phyloP scores from a whole-genome alignment of 768 basidiomycete genomes.

The Sarcodon sp. region DNA sequence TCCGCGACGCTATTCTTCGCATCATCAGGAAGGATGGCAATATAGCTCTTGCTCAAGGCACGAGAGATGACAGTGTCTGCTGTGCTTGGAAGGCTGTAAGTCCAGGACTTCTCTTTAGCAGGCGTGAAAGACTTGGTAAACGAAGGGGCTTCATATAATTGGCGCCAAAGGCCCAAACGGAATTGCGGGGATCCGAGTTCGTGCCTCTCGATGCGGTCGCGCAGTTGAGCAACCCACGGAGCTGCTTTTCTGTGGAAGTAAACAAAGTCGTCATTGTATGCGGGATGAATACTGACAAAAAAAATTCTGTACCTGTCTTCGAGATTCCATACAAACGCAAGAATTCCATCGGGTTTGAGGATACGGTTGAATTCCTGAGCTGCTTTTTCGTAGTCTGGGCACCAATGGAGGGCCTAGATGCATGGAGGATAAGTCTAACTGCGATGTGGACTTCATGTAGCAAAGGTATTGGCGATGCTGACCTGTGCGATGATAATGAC shows the following conservation, averaged over 20 bases:
- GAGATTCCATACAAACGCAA: constrained; percentile 82
- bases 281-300: background rate
- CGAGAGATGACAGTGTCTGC: constrained; percentile 49
- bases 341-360: constrained; percentile 59
- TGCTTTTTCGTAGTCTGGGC: constrained; percentile 64
- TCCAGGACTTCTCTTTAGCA: constrained; percentile 43
- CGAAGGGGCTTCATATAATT: constrained; percentile 46
- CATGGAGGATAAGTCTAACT: background rate
- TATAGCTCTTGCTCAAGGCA: constrained; percentile 77
- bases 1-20: constrained; percentile 39
- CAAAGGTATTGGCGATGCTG: constrained; percentile 1
- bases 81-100: constrained; percentile 37
- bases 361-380: constrained; percentile 68
- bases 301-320: constrained; percentile 50
- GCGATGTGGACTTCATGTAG: background rate
- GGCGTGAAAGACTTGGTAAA: constrained; percentile 50
- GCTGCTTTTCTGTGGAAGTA: constrained; percentile 32
- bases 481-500: constrained; percentile 71
- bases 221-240: constrained; percentile 63
- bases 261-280: background rate
- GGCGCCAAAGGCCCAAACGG: constrained; percentile 60
- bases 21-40: constrained; percentile 47
- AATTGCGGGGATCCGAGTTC: constrained; percentile 76
- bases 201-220: constrained; percentile 54
- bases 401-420: constrained; percentile 87